Conservation (phyloP, 2,329 filamentous ascomycete genomes). For the Penicillium sp. region DNA sequence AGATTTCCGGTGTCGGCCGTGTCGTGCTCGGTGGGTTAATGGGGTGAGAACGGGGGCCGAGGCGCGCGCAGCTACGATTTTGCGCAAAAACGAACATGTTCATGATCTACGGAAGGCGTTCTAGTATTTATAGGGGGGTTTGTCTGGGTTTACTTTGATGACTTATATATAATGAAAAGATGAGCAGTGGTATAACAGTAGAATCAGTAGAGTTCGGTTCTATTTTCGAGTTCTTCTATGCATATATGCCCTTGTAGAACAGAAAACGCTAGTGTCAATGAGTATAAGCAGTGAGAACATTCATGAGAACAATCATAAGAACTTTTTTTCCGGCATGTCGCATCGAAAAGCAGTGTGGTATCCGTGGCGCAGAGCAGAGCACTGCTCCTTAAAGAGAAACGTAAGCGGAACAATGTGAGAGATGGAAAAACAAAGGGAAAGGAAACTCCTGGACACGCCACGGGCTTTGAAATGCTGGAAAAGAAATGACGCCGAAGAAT, state of each 20-base stretch:
- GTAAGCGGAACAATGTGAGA: neutral
- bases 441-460: slow-evolving; percentile 6
- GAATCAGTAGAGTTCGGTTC: neutral
- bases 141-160: neutral
- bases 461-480: slow-evolving; percentile 4
- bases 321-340: slow-evolving; percentile 13
- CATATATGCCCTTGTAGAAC: slow-evolving; percentile 8
- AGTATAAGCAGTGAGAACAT: slow-evolving; percentile 4
- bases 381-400: neutral
- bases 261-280: slow-evolving; percentile 8
- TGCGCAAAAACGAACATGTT: neutral
- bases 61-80: neutral
- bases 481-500: slow-evolving; percentile 27
- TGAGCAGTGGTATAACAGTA: slow-evolving; percentile 11
- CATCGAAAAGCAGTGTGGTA: slow-evolving; percentile 8
- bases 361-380: slow-evolving; percentile 1
- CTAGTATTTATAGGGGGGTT: neutral
- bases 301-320: slow-evolving; percentile 4
- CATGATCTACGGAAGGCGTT: slow-evolving; percentile 2
- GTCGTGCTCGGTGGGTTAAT: slow-evolving; percentile 87
- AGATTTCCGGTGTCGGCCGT: slow-evolving; percentile 82
- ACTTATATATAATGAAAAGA: neutral
- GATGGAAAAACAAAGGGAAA: neutral
- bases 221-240: slow-evolving; percentile 13
- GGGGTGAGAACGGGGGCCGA: slow-evolving; percentile 33